Evolutionary conservation across 1,284 basidiomycete genomes (phyloP), one percentile per base, ranked within the genome.

Genomic region (Porogramme epimiltina): DNA sequence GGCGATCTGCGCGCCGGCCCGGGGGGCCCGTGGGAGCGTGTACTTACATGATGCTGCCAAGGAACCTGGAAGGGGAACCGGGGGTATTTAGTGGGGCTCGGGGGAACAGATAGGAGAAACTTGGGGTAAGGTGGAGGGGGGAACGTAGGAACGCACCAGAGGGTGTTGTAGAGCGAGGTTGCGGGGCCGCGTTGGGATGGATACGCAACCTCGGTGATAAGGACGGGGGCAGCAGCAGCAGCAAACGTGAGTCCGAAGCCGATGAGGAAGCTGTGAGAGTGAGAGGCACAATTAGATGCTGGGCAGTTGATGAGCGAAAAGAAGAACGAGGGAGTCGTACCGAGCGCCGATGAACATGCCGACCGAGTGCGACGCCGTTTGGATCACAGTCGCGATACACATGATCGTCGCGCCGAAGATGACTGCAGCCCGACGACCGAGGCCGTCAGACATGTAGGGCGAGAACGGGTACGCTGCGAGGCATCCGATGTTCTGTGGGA

Each of bases 281-380:
- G 20, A 5, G 9, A 15, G n/a, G 31, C 16, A 22, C n/a, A 19
- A 24, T 28, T 18, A 3, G 23, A 25, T 37, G 34, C 45, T 36
- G 18, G 41, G 44, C 48, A 40, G 22, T 24, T 38, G 33, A 43
- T 37, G 47, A 52, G 38, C 9, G 15, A 20, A 47, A 3, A n/a
- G 37, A 28, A 22, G 26, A 28, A 22, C 22, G 24, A 22, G 9
- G 26, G 34, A n/a, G 39, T 68, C 69, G 39, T 55, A 81, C 79
- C 87, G 81, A 65, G 87, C 83, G 54, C 83, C 85, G 57, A 92
- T 90, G 71, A 93, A 93, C 88, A 91, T 91, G 54, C 82, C 82
- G 18, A 91, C 79, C 41, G 82, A 87, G 55, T 85, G 79, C 26
- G 87, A 75, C n/a, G 84, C 82, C 4, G 85, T 85, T 60, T 90